A percentile compares a stretch with the other conserved stretches of the same genome.
Evolutionary conservation across 257 asterid species (phyloP).

Genomic region (Solanum ossicruentum): DNA sequence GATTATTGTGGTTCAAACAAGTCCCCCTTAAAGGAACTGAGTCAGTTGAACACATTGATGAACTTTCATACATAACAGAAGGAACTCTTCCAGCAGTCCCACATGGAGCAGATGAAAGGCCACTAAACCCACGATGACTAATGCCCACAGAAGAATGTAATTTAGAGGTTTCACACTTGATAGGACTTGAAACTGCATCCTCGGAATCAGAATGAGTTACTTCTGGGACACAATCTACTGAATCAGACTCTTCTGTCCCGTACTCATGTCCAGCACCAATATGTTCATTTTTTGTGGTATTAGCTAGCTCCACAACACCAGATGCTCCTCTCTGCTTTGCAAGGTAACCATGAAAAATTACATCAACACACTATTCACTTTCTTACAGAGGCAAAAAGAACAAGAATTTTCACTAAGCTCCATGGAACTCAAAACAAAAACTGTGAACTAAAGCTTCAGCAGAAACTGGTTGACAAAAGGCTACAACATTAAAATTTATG

Average conservation of each 20-base stretch:
- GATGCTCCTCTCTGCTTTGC: constrained; percentile 41
- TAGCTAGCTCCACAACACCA: constrained; percentile 14
- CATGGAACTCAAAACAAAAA: background rate
- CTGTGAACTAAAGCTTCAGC: background rate
- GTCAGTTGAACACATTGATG: constrained; percentile 80
- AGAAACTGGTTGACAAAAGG: background rate
- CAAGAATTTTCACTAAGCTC: background rate
- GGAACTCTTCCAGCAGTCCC: constrained; percentile 38
- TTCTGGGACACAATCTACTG: constrained; percentile 50
- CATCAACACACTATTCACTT: background rate
- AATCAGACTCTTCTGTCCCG: constrained; percentile 6
- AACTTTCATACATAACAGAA: constrained; percentile 60
- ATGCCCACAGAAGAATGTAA: constrained; percentile 38
- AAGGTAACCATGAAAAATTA: background rate
- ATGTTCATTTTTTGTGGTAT: constrained; percentile 29
- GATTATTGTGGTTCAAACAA: constrained; percentile 20
- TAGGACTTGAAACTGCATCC: constrained; percentile 41
- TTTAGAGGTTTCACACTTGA: constrained; percentile 50
- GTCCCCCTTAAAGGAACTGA: constrained; percentile 44
- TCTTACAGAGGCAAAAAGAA: background rate
- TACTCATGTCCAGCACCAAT: background rate
- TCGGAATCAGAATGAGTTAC: constrained; percentile 40
- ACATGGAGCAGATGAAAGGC: constrained; percentile 35
- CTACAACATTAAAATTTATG: background rate
- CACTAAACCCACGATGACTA: constrained; percentile 28